Percentiles rank a stretch among this genome's conserved stretches.
Evolutionary conservation across 1,139 yeast species (phyloP).

Genomic region (Nakaseomyces nivariensis): DNA sequence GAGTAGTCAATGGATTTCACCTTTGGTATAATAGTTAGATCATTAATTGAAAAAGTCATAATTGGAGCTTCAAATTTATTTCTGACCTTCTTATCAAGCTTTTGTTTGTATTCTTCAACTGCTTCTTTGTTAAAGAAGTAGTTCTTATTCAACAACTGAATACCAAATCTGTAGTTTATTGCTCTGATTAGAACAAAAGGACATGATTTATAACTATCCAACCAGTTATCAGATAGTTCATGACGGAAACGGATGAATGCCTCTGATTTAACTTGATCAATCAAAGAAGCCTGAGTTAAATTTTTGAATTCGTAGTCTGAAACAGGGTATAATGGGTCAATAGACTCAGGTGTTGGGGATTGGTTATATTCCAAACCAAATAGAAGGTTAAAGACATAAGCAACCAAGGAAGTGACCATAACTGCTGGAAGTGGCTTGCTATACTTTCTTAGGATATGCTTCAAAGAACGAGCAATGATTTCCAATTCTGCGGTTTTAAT

Average conservation of each 20-base stretch:
- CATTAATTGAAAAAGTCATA: conserved; percentile 44
- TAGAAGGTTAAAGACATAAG: conserved; percentile 67
- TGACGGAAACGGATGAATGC: conserved; percentile 56
- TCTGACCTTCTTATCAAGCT: conserved; percentile 34
- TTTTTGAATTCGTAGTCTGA: conserved; percentile 36
- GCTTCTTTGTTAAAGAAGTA: conserved; percentile 36
- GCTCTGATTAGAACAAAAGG: conserved; percentile 54
- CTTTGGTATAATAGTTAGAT: conserved; percentile 64
- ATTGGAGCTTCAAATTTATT: conserved; percentile 25
- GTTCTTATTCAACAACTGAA: conserved; percentile 57
- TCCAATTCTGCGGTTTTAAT: conserved; percentile 48
- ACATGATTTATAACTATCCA: conserved; percentile 25
- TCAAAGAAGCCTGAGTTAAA: conserved; percentile 39
- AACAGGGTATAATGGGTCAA: conserved; percentile 38
- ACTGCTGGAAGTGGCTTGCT: conserved; percentile 43
- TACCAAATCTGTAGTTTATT: conserved; percentile 68
- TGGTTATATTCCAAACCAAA: conserved; percentile 42
- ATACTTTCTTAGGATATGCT: conserved; percentile 56
- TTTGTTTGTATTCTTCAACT: conserved; percentile 33
- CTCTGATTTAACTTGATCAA: conserved; percentile 38
- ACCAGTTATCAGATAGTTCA: conserved; percentile 43
- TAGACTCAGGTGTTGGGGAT: conserved; percentile 36
- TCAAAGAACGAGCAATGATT: conserved; percentile 68
- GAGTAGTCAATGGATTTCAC: conserved; percentile 61
- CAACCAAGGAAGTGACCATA: conserved; percentile 48